Evolutionary conservation across 208 protist genomes (phyloP).

Genomic region (Naegleria fowleri): DNA sequence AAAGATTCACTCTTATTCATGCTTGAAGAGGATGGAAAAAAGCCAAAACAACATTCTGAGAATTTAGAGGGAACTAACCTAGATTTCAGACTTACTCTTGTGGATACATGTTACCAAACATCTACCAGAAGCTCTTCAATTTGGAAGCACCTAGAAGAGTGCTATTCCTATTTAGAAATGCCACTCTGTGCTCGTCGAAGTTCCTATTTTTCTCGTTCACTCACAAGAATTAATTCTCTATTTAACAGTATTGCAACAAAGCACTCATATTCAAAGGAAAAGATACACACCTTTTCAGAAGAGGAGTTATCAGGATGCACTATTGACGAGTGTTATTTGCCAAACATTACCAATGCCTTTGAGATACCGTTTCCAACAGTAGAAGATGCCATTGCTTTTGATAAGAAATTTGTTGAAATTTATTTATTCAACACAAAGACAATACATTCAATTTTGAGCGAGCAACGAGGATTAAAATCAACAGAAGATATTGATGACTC

Average conservation of each 20-base stretch:
- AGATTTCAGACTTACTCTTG: background rate
- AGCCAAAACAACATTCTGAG: background rate
- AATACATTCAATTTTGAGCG: background rate
- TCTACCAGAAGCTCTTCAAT: background rate
- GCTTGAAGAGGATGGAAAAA: background rate
- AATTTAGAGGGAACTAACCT: background rate
- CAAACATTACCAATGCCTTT: no score
- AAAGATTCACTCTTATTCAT: background rate
- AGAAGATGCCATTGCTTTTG: background rate
- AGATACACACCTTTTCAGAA: background rate
- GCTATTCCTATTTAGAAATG: background rate
- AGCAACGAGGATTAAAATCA: background rate
- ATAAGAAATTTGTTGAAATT: background rate
- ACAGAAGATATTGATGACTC: background rate
- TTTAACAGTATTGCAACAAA: background rate
- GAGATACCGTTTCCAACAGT: background rate
- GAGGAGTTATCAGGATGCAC: background rate
- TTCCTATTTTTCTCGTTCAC: background rate
- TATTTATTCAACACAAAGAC: background rate
- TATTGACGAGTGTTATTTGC: background rate
- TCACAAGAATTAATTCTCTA: background rate
- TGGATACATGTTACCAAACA: background rate
- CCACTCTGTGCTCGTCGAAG: background rate
- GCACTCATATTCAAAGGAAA: background rate
- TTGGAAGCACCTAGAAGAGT: background rate